phyloP scores from a whole-genome alignment of 2,329 filamentous ascomycete genomes.

The Neopestalotiopsis clavispora region DNA sequence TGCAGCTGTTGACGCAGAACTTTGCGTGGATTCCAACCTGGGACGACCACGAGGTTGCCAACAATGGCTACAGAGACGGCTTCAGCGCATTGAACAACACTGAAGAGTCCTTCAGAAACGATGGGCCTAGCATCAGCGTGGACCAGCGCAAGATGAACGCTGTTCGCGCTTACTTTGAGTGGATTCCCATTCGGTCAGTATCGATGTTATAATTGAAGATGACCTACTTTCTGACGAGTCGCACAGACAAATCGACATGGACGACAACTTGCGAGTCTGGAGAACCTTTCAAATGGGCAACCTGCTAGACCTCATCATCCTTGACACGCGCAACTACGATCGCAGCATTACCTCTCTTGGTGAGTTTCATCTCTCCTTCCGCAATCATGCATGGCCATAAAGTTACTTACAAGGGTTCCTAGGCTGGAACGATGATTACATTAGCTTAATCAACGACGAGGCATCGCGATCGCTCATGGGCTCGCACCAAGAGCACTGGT shows the following conservation, averaged over 20 bases:
- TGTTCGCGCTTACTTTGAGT: slow-evolving; percentile 73
- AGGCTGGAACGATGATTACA: slow-evolving; percentile 48
- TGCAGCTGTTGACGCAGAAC: slow-evolving; percentile 45
- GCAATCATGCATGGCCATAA: too few relatives aligned
- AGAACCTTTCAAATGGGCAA: slow-evolving; percentile 68
- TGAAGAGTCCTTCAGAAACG: slow-evolving; percentile 58
- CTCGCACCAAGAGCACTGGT: slow-evolving; percentile 74
- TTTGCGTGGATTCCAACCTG: slow-evolving; percentile 52
- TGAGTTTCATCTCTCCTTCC: background rate
- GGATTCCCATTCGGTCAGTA: slow-evolving; percentile 59
- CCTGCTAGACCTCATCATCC: slow-evolving; percentile 69
- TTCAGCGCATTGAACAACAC: slow-evolving; percentile 63
- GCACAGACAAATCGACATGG: slow-evolving; percentile 53
- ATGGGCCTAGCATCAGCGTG: slow-evolving; percentile 62
- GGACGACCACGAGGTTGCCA: slow-evolving; percentile 59
- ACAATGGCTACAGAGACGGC: slow-evolving; percentile 71
- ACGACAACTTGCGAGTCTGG: slow-evolving; percentile 63
- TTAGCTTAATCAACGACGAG: slow-evolving; percentile 67
- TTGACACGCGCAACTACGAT: slow-evolving; percentile 73
- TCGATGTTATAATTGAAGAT: slow-evolving; percentile 6
- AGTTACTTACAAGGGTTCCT: too few relatives aligned
- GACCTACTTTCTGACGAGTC: slow-evolving; percentile 13
- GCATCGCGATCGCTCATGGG: slow-evolving; percentile 74
- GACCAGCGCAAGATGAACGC: slow-evolving; percentile 77
- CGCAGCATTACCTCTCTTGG: slow-evolving; percentile 61